Evolutionary conservation across 768 basidiomycete genomes (phyloP).

Genomic region (Mycena kentingensis): DNA sequence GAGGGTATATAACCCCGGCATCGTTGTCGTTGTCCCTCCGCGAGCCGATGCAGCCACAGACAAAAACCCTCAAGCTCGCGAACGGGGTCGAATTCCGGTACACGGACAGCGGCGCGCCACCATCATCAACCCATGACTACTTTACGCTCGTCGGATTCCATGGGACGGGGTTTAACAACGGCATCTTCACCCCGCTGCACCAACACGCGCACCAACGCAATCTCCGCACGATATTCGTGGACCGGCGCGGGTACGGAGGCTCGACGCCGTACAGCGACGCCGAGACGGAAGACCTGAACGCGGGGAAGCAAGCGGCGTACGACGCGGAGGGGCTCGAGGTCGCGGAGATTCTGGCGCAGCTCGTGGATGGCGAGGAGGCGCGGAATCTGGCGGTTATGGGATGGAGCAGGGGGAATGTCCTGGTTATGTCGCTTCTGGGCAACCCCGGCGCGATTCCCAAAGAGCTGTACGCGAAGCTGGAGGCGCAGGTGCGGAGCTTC

Average conservation of each 20-base stretch:
- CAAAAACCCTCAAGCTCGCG: too few relatives aligned
- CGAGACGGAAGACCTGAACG: not conserved
- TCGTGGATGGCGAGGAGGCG: slow-evolving; percentile 1
- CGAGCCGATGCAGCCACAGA: too few relatives aligned
- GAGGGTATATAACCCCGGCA: too few relatives aligned
- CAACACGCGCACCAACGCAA: not conserved
- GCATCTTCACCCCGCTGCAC: not conserved
- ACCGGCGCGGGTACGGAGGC: too few relatives aligned
- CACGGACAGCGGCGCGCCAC: too few relatives aligned
- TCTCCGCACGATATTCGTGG: too few relatives aligned
- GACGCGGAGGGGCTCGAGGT: not conserved
- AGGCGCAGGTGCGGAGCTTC: slow-evolving; percentile 3
- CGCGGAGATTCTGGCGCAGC: not conserved
- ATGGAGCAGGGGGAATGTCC: not conserved
- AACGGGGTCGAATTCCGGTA: too few relatives aligned
- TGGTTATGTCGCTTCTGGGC: not conserved
- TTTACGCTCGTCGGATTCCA: not conserved
- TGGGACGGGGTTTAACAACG: not conserved
- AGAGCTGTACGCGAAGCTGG: not conserved
- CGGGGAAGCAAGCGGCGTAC: not conserved
- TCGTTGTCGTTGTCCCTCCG: too few relatives aligned
- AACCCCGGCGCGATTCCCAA: not conserved
- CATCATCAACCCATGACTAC: too few relatives aligned
- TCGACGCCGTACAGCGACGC: too few relatives aligned
- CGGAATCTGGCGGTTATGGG: slow-evolving; percentile 4